Evolutionary conservation across 2,329 filamentous ascomycete species (phyloP), one percentile per base, ranked within the genome.

Genomic region (Colletotrichum lentis): DNA sequence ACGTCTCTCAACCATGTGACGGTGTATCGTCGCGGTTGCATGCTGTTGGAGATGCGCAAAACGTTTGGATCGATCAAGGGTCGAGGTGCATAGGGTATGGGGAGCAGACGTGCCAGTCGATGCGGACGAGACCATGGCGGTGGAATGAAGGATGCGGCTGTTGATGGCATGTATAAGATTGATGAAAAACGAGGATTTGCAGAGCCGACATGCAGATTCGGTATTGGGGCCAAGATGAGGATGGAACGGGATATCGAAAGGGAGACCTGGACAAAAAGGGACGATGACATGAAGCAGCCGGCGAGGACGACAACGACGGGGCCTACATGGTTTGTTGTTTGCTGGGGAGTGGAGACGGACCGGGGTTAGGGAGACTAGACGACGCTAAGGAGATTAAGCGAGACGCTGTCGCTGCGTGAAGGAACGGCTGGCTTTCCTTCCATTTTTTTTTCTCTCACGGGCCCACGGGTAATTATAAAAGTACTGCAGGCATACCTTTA

Each of bases 391-490:
- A 69, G 43, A 67, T 67, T 69, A 69, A 69, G 67, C 67, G 67
- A 69, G 67, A 62, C 63, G 44, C 66, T 55, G 66, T 69, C 66
- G 66, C 66, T 69, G 62, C 43, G 66, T 69, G 67, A 69, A 67
- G 67, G 67, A 69, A 69, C 67, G 66, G 66, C 66, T 66, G 67
- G 67, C 67, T 69, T 69, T 69, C 64, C 58, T 69, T 69, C 62
- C 66, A 61, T 58, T 69, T 69, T 69, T 69, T 69, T 69, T 59
- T 68, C 63, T 69, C 58, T 67, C 67, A 67, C 67, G 58, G 67
- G 64, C 54, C 67, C 67, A 69, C 67, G 67, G 67, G 58, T 67
- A 69, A 69, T 69, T 69, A 69, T 69, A 69, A 69, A 69, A 69
- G 64, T 69, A 69, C 67, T 69, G 64, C 67, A 67, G 64, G 67